Percentiles rank a stretch among this genome's conserved stretches.
These are phyloP conservation scores for Nannizzia gypsea DNA, from an alignment of 2,329 filamentous ascomycete genomes.

Conservation along the genomic window DNA sequence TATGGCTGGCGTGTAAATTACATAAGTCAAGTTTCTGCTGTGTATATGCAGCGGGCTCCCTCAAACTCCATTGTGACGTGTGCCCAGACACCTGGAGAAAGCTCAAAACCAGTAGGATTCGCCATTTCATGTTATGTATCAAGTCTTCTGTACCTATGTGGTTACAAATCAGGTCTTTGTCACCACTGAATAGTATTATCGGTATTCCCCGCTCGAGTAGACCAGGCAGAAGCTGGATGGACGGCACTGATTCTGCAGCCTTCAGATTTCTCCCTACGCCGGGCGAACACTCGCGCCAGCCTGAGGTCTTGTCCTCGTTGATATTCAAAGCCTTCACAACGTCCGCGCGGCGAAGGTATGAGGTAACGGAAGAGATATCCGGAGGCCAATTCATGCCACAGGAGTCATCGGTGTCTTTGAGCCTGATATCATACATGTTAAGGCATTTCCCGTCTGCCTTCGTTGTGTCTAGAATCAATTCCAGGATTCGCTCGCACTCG, in stretches of 20 bases:
- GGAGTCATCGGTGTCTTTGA: slow-evolving; percentile 65
- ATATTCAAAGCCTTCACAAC: slow-evolving; percentile 73
- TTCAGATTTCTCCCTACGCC: slow-evolving; percentile 62
- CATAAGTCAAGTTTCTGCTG: slow-evolving; percentile 85
- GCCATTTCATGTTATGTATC: slow-evolving; percentile 85
- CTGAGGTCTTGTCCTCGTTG: slow-evolving; percentile 65
- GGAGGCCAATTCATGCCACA: slow-evolving; percentile 99
- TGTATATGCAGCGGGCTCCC: slow-evolving; percentile 70
- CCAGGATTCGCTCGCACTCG: slow-evolving; percentile 66
- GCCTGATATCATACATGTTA: slow-evolving; percentile 96
- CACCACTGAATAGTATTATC: slow-evolving; percentile 80
- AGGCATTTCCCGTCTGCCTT: slow-evolving; percentile 51
- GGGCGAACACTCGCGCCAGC: slow-evolving; percentile 84
- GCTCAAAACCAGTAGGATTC: slow-evolving; percentile 80
- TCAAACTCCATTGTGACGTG: slow-evolving; percentile 87
- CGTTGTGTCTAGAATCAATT: slow-evolving; percentile 57
- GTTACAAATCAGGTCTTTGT: slow-evolving; percentile 93
- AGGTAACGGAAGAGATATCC: slow-evolving; percentile 63
- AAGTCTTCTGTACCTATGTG: slow-evolving; percentile 85
- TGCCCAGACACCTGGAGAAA: slow-evolving; percentile 74
- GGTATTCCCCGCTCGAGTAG: slow-evolving; percentile 61
- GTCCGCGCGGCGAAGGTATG: slow-evolving; percentile 73
- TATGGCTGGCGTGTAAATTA: slow-evolving; percentile 88
- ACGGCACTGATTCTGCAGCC: slow-evolving; percentile 57
- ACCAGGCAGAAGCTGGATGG: slow-evolving; percentile 62